Base-by-base conservation (phyloP, 768 basidiomycete genomes). In the Boletus rex-veris region DNA sequence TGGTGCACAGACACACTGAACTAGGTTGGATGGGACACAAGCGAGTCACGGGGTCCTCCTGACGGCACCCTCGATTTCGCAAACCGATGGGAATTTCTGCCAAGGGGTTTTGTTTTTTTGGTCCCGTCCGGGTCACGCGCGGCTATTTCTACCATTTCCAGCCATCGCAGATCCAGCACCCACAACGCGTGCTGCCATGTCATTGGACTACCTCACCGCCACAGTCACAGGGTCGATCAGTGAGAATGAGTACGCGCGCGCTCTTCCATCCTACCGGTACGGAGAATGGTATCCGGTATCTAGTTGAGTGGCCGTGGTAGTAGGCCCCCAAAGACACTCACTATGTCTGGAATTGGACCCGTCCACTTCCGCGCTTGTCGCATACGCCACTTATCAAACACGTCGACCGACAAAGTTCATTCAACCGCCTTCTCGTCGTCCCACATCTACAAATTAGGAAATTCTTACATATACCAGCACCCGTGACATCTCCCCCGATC, bases 351-450 rank as follows among this genome's bases (percentile, higher is more conserved):
- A 58, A 59, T 38, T 45, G 65, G 65, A 10, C 55, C 58, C 35
- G 59, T 41, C 52, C 50, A 58, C 59, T 45, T 70, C 68, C 68
- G 70, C 66, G 65, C 70, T 57, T 64, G 70, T 71, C 68, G 68
- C 62, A 52, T 52, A 52, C 67, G 67, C 67, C 68, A 69, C 67
- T 59, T 54, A 70, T 61, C 66, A 68, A 63, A 65, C 65, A 33
- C 45, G 40, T 43, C 38, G 19, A 42, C 50, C 43, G 42, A 68
- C 65, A 67, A 63, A 55, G 58, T 64, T 39, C 52, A 47, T 53
- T 53, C 39, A 61, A 54, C 48, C 35, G 15, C 15, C 26, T 26
- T 31, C 36, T 31, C 12, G 41, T 50, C 35, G 28, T 43, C 39
- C 26, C 39, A 41, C 42, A 10, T 37, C 3, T 2, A 18, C 50